Evolutionary conservation across 1,284 basidiomycete genomes (phyloP), one percentile per base, ranked within the genome.

Genomic region (Pseudozyma hubeiensis): DNA sequence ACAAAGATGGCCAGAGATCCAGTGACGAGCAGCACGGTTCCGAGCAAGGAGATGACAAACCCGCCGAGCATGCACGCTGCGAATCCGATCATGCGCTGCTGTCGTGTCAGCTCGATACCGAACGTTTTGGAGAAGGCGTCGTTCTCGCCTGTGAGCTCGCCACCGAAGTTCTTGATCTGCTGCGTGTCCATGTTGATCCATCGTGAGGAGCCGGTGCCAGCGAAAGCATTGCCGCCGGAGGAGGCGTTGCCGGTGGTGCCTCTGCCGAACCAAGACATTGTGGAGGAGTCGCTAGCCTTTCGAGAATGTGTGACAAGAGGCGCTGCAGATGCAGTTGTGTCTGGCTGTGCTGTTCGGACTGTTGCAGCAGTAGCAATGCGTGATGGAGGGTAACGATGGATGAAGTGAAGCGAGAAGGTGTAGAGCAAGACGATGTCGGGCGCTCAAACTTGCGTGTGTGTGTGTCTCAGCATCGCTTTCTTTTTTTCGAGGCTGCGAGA

Each of bases 1-100:
- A 92, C 92, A 83, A 97, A 97, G 56, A 89, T 87, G n/a, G 87
- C 85, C 43, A 92, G 80, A 53, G 88, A 87, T 0, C 91, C 92
- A 7, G 93, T 77, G 82, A 94, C 89, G 50, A 97, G 86, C 56
- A 96, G 85, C 65, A 94, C 89, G 48, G 90, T 88, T 30, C 92
- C 94, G 35, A 97, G 85, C 19, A 97, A 80, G 80, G 92, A 94
- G 64, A 96, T 85, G 31, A 75, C 79, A 35, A 82, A 80, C 7
- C 80, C 80, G 14, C 64, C 66, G 33, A 88, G 87, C 49, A 91
- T 87, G 83, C 80, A 81, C 24, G 69, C 75, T 13, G 58, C 71
- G 33, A 81, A 81, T 2, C 80, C 80, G 13, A 79, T 81, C 34
- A 81, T 35, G 1, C 80, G 52, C 56, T 81, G 79, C 50, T 79